A percentile compares a stretch with the other conserved stretches of the same genome.
These are phyloP conservation scores for Farysia itapuensis DNA, from an alignment of 1,284 basidiomycete genomes.

Conservation along the genomic window DNA sequence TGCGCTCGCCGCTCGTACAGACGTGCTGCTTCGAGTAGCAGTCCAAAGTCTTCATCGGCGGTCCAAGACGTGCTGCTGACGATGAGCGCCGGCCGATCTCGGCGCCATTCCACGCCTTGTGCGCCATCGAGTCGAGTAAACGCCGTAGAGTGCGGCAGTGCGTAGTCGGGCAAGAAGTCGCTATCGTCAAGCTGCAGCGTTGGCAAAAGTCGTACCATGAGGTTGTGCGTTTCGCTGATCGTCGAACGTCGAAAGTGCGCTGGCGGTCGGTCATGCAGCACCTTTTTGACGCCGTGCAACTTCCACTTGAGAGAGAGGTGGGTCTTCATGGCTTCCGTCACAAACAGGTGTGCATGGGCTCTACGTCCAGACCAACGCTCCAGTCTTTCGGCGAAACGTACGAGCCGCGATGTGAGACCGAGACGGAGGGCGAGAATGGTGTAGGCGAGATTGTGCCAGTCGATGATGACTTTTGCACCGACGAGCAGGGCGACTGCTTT, in stretches of 20 bases:
- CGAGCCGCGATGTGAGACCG: constrained; percentile 70
- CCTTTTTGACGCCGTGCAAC: constrained; percentile 65
- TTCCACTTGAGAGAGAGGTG: constrained; percentile 74
- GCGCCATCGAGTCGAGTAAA: constrained; percentile 18
- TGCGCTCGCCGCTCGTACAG: constrained; percentile 69
- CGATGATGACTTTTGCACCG: constrained; percentile 84
- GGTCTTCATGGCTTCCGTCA: constrained; percentile 82
- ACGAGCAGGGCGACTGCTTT: constrained; percentile 71
- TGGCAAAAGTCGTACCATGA: constrained; percentile 20
- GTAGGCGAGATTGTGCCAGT: constrained; percentile 98
- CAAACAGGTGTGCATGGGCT: constrained; percentile 90
- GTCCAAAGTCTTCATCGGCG: constrained; percentile 89
- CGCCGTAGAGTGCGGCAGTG: constrained; percentile 13
- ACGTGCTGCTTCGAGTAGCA: constrained; percentile 64
- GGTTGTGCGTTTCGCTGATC: constrained; percentile 22
- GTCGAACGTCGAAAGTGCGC: constrained; percentile 7
- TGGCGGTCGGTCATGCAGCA: constrained; percentile 52
- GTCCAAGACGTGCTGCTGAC: constrained; percentile 97
- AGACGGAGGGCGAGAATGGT: constrained; percentile 85
- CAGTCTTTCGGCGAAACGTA: constrained; percentile 64
- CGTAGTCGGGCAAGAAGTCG: constrained; percentile 19
- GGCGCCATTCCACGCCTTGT: constrained; percentile 4
- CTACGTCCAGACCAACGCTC: constrained; percentile 44
- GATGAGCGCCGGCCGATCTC: constrained; percentile 74
- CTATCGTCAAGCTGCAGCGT: constrained; percentile 14